Evolutionary conservation across 2,329 filamentous ascomycete species (phyloP), one percentile per base, ranked within the genome.

Genomic region (Colletotrichum incanum): DNA sequence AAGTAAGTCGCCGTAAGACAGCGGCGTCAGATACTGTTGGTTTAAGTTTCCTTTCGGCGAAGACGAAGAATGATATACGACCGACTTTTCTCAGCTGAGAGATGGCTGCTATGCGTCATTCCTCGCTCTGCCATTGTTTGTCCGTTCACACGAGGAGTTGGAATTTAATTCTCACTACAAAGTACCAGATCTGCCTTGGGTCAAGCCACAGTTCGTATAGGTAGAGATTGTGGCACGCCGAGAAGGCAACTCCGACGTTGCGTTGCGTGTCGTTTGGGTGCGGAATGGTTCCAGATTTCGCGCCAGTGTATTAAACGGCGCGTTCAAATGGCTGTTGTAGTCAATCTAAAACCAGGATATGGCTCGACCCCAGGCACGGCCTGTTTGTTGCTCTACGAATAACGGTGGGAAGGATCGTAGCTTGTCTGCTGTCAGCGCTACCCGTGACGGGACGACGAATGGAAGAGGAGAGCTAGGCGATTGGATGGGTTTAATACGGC

Each of bases 371-470:
- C 43, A 63, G 45, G 65, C 65, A 63, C 28, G 37, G 52, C 65
- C 43, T 26, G 52, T 43, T 47, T 52, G 34, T 28, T 47, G 52
- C 34, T 58, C 37, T 63, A 54, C 41, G 52, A 52, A 50, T 18
- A 52, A 50, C 20, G 43, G 47, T 39, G 9, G 9, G 28, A 34
- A 45, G 45, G 52, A 59, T 52, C 43, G 54, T 20, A 43, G 14
- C 1, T 20, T 26, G n/a, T 28, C 26, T 50, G 28, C 39, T 37
- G 58, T 69, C 54, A 69, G 69, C 69, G 59, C 69, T 64, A 72
- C 45, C 52, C 45, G 37, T 11, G n/a, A n/a, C 7, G 26, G 26
- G 47, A 20, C 58, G 39, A 61, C 65, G 45, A 63, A 58, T 64
- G 7, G 43, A 39, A 52, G 37, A 14, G 8, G 45, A 50, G 11